Evolutionary conservation across 805 yeast genomes (phyloP).

Genomic region (Peterozyma xylosa): DNA sequence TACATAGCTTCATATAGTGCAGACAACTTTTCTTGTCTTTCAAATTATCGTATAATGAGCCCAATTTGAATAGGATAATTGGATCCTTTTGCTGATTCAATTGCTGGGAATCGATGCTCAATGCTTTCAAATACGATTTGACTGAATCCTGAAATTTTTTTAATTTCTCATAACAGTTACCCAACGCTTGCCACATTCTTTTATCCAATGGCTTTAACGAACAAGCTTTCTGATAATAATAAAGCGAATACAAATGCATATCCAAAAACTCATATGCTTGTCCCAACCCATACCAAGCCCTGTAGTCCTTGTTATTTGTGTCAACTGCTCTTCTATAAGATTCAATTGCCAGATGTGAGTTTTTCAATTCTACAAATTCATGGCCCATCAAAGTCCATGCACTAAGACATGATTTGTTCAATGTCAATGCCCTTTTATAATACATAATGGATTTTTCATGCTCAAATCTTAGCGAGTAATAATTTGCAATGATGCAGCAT

Average conservation of each 20-base stretch:
- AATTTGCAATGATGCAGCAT: slow-evolving; percentile 90
- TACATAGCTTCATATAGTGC: slow-evolving; percentile 58
- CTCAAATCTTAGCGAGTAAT: slow-evolving; percentile 83
- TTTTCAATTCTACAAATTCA: slow-evolving; percentile 92
- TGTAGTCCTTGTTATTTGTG: slow-evolving; percentile 77
- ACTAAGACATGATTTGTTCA: slow-evolving; percentile 72
- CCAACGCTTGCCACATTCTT: slow-evolving; percentile 95
- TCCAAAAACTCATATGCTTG: slow-evolving; percentile 96
- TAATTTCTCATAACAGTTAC: slow-evolving; percentile 78
- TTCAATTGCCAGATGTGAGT: slow-evolving; percentile 96
- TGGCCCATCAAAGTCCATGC: slow-evolving; percentile 99
- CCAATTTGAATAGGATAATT: slow-evolving; percentile 56
- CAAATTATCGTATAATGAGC: slow-evolving; percentile 52
- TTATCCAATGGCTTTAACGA: slow-evolving; percentile 82
- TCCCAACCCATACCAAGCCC: slow-evolving; percentile 98
- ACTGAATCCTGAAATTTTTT: slow-evolving; percentile 66
- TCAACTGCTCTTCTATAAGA: slow-evolving; percentile 91
- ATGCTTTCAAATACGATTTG: slow-evolving; percentile 74
- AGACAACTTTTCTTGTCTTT: slow-evolving; percentile 47
- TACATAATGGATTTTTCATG: slow-evolving; percentile 94
- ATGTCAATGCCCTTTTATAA: slow-evolving; percentile 79
- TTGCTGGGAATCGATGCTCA: slow-evolving; percentile 33
- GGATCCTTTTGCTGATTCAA: slow-evolving; percentile 57
- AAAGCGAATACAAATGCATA: slow-evolving; percentile 87
- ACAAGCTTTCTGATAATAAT: slow-evolving; percentile 88